Percentiles rank a stretch among this genome's conserved stretches.
Evolutionary conservation across 2,329 filamentous ascomycete species (phyloP).

Genomic region (Aotearoamyces nothofagi): DNA sequence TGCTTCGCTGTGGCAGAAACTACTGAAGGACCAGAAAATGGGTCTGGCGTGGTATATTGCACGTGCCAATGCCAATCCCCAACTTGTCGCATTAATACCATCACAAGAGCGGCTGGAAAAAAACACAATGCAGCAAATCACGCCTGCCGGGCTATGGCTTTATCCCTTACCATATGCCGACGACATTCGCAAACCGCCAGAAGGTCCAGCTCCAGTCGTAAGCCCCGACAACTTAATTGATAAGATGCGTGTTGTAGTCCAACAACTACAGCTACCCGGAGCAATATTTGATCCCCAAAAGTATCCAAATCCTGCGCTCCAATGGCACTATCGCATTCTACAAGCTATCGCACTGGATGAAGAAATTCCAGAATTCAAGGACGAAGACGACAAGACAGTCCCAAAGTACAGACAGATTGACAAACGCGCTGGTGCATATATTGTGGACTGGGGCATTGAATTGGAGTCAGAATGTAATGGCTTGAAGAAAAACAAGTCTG

Average conservation of each 20-base stretch:
- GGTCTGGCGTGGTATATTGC: slow-evolving; percentile 83
- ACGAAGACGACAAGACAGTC: slow-evolving; percentile 59
- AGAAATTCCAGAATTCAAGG: slow-evolving; percentile 58
- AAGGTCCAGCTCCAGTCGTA: slow-evolving; percentile 35
- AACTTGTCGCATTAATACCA: slow-evolving; percentile 68
- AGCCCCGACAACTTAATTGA: slow-evolving; percentile 61
- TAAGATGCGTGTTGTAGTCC: slow-evolving; percentile 66
- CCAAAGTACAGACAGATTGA: slow-evolving; percentile 80
- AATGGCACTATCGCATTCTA: slow-evolving; percentile 95
- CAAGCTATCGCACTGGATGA: slow-evolving; percentile 87
- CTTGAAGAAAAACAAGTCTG: slow-evolving; percentile 5
- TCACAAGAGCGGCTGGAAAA: slow-evolving; percentile 52
- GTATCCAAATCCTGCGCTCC: slow-evolving; percentile 82
- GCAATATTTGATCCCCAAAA: slow-evolving; percentile 69
- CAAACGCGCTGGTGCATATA: slow-evolving; percentile 69
- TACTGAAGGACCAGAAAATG: slow-evolving; percentile 65
- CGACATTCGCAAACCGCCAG: slow-evolving; percentile 64
- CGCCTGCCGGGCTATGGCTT: slow-evolving; percentile 79
- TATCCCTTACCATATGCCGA: slow-evolving; percentile 80
- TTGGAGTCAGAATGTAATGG: slow-evolving; percentile 34
- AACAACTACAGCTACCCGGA: slow-evolving; percentile 73
- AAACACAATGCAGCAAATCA: slow-evolving; percentile 47
- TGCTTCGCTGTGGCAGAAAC: slow-evolving; percentile 76
- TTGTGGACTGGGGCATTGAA: slow-evolving; percentile 60
- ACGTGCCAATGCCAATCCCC: slow-evolving; percentile 64